These are phyloP conservation scores for Conidiobolus incongruus DNA, from an alignment of 371 early-diverging fungal species.

Conservation along the genomic window DNA sequence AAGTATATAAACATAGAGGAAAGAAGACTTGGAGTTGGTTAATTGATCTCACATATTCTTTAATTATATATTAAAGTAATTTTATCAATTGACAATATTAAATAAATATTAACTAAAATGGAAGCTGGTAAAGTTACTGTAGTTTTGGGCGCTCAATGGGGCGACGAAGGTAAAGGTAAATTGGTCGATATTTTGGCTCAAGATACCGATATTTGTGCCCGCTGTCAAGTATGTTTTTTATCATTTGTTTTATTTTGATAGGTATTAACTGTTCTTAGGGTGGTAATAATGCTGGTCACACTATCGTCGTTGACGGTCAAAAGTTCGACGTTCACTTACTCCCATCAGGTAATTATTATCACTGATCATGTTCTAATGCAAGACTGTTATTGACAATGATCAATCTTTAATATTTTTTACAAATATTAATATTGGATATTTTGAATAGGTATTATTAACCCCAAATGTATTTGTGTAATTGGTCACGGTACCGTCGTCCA, in stretches of 20 bases:
- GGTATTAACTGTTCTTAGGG: conserved; percentile 28
- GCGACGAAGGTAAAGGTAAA: conserved; percentile 97
- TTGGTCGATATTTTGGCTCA: conserved; percentile 80
- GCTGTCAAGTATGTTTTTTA: conserved; percentile 50
- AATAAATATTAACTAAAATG: no score
- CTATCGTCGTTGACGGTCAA: conserved; percentile 74
- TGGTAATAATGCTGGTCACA: conserved; percentile 95
- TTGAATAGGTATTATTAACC: conserved; percentile 66
- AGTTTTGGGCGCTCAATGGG: conserved; percentile 88
- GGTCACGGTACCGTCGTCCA: conserved; percentile 94
- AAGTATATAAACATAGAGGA: no score
- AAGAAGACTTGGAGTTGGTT: no score
- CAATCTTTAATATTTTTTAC: no score
- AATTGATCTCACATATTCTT: no score
- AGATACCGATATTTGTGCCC: conserved; percentile 74
- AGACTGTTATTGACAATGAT: no score
- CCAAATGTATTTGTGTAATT: conserved; percentile 58
- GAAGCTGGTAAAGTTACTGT: conserved; percentile 21
- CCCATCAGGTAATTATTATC: conserved; percentile 67
- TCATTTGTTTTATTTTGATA: neutral
- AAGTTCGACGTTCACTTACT: conserved; percentile 92
- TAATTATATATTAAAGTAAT: no score
- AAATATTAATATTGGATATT: no score
- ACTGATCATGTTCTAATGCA: no score
- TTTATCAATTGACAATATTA: no score